Percentiles rank a stretch among this genome's conserved stretches.
Evolutionary conservation across 176 grass and related monocot species (phyloP).

Genomic region (bread wheat (Triticum aestivum)): DNA sequence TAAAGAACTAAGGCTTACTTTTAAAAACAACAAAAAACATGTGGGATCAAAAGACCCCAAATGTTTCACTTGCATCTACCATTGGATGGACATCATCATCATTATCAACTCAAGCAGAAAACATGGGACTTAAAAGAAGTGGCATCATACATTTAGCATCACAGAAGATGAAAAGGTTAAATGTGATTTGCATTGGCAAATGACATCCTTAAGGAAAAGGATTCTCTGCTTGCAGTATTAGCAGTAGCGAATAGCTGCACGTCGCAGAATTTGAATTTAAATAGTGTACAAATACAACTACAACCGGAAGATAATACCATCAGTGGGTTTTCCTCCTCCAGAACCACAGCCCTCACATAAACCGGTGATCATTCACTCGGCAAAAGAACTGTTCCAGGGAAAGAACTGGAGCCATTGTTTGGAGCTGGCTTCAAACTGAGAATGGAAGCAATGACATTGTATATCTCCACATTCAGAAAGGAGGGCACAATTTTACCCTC

Average conservation of each 20-base stretch:
- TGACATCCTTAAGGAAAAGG: not conserved
- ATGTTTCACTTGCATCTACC: not conserved
- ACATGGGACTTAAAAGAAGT: not conserved
- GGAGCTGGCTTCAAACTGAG: conserved; percentile 66
- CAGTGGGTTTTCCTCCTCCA: conserved; percentile 3
- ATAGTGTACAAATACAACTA: conserved; percentile 47
- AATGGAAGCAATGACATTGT: conserved; percentile 79
- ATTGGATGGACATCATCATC: not conserved
- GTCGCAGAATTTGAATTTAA: conserved; percentile 16
- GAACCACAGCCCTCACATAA: not conserved
- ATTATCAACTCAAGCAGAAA: conserved; percentile 17
- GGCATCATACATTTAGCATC: conserved; percentile 1
- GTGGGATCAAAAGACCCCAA: not conserved
- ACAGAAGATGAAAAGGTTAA: not conserved
- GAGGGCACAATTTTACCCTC: conserved; percentile 64
- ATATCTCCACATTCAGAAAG: conserved; percentile 89
- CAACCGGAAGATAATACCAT: conserved; percentile 21
- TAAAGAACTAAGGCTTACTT: not conserved
- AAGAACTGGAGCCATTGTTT: conserved; percentile 82
- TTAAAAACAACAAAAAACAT: not conserved
- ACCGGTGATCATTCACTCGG: conserved; percentile 36
- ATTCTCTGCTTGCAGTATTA: conserved; percentile 19
- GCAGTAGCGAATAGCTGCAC: conserved; percentile 4
- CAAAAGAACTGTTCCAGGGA: conserved; percentile 66
- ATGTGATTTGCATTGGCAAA: not conserved